Evolutionary conservation across 1,284 basidiomycete genomes (phyloP), one percentile per base, ranked within the genome.

Genomic region (Ustilago crameri): DNA sequence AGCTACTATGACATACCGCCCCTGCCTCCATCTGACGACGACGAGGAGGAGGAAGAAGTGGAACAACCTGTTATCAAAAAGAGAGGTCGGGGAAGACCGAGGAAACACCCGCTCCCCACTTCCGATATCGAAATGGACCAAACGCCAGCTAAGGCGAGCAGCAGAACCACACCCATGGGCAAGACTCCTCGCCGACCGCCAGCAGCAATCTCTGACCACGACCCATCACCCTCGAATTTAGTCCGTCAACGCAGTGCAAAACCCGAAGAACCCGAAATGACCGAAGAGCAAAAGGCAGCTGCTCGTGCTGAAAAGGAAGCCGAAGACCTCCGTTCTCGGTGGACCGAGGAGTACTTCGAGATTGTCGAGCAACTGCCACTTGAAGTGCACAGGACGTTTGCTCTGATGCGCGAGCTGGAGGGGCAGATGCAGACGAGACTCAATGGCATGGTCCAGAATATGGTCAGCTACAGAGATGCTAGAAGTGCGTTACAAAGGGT

Each of bases 301-400:
- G 52, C 51, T 14, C 52, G 51, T 24, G 53, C 55, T 5, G 55
- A 69, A 30, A 59, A 60, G 35, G 70, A 80, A 41, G 58, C 75
- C 1, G 53, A 63, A n/a, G 75, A 74, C 9, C 49, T 80, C 8
- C 46, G 53, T 17, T 58, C 64, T 20, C 47, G 79, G 5, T 82
- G 81, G 81, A 65, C 60, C 0, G 81, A 82, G 38, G 80, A 82
- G 58, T 82, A 82, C 55, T 75, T 75, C 45, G 81, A 82, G 34
- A 78, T 91, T 51, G 88, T 93, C 53, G 93, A 95, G 76, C 92
- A 94, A 82, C 84, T 95, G 5, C 93, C 93, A 2, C 85, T 95
- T 59, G 91, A 91, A 52, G 83, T 95, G 51, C 90, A 92, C 78
- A 87, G 93, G 37, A 90, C 91, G 59, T 91, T 90, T 82, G 86